These are phyloP conservation scores for Colletotrichum paranaense DNA, from an alignment of 2,329 filamentous ascomycete genomes.

Conservation along the genomic window DNA sequence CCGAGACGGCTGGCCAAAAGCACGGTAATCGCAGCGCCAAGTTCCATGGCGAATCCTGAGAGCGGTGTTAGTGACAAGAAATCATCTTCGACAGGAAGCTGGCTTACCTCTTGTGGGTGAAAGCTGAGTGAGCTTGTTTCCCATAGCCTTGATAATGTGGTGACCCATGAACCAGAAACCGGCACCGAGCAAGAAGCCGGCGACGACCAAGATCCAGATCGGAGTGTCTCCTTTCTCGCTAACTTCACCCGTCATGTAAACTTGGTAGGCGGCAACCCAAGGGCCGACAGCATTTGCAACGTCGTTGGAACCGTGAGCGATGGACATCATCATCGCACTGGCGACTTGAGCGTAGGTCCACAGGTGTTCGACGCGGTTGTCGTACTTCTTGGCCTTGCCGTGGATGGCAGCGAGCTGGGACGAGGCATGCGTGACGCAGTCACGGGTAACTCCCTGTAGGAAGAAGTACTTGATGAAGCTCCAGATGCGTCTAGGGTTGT, in stretches of 20 bases:
- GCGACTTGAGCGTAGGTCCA: conserved; percentile 57
- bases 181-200: conserved; percentile 49
- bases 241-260: conserved; percentile 46
- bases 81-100: background rate
- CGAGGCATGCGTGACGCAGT: conserved; percentile 40
- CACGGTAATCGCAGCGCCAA: conserved; percentile 51
- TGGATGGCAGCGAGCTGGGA: conserved; percentile 39
- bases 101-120: conserved; percentile 45
- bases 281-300: conserved; percentile 54
- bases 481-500: conserved; percentile 36
- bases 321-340: conserved; percentile 53
- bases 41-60: conserved; percentile 44
- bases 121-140: conserved; percentile 54
- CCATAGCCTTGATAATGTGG: conserved; percentile 51
- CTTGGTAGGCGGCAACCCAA: conserved; percentile 51
- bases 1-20: conserved; percentile 38
- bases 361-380: conserved; percentile 58
- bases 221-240: conserved; percentile 46
- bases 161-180: conserved; percentile 55
- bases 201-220: conserved; percentile 51
- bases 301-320: conserved; percentile 57
- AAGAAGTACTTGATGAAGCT: conserved; percentile 38
- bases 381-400: conserved; percentile 52
- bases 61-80: background rate
- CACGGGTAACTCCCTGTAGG: conserved; percentile 39